phyloP scores from a whole-genome alignment of 371 early-diverging fungal genomes.

The Mucor irregularis region DNA sequence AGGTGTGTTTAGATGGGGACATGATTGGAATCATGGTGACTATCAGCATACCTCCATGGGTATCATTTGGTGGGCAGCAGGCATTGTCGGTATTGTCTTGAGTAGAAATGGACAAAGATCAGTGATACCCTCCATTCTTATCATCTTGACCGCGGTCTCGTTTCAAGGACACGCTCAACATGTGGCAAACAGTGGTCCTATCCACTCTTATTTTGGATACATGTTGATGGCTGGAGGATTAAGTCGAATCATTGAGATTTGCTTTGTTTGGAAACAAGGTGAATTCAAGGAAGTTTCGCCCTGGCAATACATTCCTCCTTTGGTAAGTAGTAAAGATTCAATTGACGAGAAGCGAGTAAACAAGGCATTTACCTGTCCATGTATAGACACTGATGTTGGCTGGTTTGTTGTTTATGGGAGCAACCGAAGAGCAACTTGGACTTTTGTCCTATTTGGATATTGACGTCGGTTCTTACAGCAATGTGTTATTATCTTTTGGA shows the following conservation, averaged over 20 bases:
- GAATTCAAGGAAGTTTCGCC: slow-evolving; percentile 35
- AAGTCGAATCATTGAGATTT: slow-evolving; percentile 60
- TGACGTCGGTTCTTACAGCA: slow-evolving; percentile 60
- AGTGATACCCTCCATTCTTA: slow-evolving; percentile 61
- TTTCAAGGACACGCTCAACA: slow-evolving; percentile 66
- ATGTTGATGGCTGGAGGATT: slow-evolving; percentile 62
- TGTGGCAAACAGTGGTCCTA: slow-evolving; percentile 55
- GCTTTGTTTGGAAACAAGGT: slow-evolving; percentile 54
- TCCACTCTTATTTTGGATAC: slow-evolving; percentile 68
- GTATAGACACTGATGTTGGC: slow-evolving; percentile 54
- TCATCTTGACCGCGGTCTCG: slow-evolving; percentile 64
- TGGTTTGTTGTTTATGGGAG: slow-evolving; percentile 65
- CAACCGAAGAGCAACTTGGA: slow-evolving; percentile 59
- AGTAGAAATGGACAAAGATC: slow-evolving; percentile 57
- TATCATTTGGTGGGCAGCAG: slow-evolving; percentile 71
- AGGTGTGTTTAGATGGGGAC: slow-evolving; percentile 44
- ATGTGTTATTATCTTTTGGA: slow-evolving; percentile 58
- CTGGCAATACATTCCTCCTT: slow-evolving; percentile 50
- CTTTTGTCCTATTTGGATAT: slow-evolving; percentile 40
- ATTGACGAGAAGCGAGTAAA: no score
- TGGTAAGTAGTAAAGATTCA: slow-evolving; percentile 31
- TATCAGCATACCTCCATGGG: slow-evolving; percentile 72
- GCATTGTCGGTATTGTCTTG: slow-evolving; percentile 56
- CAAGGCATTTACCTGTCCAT: no score
- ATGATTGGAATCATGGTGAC: slow-evolving; percentile 66